Evolutionary conservation across 2,329 filamentous ascomycete genomes (phyloP).

Genomic region (Alternaria conjuncta): DNA sequence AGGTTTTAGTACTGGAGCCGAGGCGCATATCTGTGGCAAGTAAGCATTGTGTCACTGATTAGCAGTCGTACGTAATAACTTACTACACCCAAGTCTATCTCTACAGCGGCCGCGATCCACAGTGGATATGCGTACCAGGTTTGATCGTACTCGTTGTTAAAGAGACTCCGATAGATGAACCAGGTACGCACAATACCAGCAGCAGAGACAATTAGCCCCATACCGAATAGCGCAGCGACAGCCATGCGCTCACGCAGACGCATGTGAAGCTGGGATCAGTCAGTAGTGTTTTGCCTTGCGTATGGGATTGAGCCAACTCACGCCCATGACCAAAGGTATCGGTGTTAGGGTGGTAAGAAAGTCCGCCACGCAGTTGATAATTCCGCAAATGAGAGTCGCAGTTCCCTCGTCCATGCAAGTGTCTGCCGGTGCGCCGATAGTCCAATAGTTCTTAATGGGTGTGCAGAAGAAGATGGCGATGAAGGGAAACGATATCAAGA

Average conservation of each 20-base stretch:
- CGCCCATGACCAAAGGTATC: conserved; percentile 51
- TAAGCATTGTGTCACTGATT: neutral
- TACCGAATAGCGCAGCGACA: conserved; percentile 48
- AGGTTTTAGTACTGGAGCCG: conserved; percentile 40
- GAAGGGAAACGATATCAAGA: conserved; percentile 49
- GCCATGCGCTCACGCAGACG: conserved; percentile 50
- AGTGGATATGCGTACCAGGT: conserved; percentile 56
- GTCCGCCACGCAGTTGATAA: conserved; percentile 54
- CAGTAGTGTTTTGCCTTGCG: neutral
- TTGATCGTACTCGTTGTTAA: conserved; percentile 50
- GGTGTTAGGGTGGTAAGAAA: conserved; percentile 52
- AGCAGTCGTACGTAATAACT: conserved; percentile 18
- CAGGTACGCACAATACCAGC: conserved; percentile 54
- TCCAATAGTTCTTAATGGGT: conserved; percentile 54
- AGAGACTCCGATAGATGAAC: conserved; percentile 52
- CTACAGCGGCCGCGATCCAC: conserved; percentile 56
- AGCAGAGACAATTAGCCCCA: conserved; percentile 52
- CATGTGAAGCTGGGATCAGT: conserved; percentile 46
- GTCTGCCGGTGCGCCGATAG: conserved; percentile 35
- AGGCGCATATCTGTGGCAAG: conserved; percentile 35
- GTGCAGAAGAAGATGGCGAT: conserved; percentile 50
- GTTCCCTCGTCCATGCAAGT: conserved; percentile 52
- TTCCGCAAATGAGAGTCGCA: conserved; percentile 48
- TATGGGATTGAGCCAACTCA: conserved; percentile 7
- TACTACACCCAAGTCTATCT: conserved; percentile 56